Evolutionary conservation across 345 rosid species (phyloP), one percentile per base, ranked within the genome.

Genomic region (Acer yangbiense): DNA sequence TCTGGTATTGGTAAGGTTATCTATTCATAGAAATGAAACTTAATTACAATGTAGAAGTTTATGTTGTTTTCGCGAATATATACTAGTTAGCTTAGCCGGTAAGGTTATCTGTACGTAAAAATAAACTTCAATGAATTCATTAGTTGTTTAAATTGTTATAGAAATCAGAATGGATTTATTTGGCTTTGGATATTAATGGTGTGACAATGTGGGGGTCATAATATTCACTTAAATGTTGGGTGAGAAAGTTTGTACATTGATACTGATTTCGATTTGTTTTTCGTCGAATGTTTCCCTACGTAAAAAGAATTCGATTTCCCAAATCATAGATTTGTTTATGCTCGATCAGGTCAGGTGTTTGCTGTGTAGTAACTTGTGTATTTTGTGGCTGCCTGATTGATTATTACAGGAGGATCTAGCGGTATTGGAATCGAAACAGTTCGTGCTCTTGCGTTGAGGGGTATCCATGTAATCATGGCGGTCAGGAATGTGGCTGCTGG

Each of bases 381-480:
- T 54, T 6, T 6, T 13, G 60, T 12, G 65, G 46, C 5, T 29
- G 12, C 11, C 11, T 20, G 64, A 20, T 60, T 20, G 64, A 35
- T 35, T 35, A 35, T 35, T 35, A 35, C 64, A 60, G 64, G 64
- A 60, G 64, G 25, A n/a, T 18, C 64, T 20, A 60, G 64, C 20
- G 64, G 64, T 21, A 60, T 60, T 60, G 64, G 64, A 60, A 21
- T 21, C 21, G 64, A 60, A 60, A 60, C 64, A 60, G 64, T 21
- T 9, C 64, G 64, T 60, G 64, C 2, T 20, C 64, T 60, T 0
- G 27, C 64, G 3, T 9, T 60, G 64, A 20, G 64, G 10, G 64
- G 64, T 20, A 12, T 20, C 64, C 64, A 20, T 20, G 64, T 60
- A 20, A 60, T 20, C 10, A 60, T 60, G 64, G 27, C 64, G 27